Base-by-base conservation (phyloP, 177 flowering plant species). In the Tripterygium wilfordii region DNA sequence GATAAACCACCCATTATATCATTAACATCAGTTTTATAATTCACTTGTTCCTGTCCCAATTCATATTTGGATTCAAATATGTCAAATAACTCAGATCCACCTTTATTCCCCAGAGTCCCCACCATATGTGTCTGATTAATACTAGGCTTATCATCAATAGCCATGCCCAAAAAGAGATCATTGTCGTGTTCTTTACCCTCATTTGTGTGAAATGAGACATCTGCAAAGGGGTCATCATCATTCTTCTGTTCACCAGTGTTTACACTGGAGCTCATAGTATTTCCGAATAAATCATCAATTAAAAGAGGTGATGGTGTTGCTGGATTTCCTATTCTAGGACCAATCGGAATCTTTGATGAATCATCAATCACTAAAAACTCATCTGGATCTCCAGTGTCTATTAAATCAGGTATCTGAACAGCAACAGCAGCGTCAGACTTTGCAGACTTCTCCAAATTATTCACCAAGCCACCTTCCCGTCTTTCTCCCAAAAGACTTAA, bases 211-310 rank as follows among this genome's bases (percentile, higher is more conserved):
- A 94, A 94, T 30, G 96, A 89, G 31, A 92, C 96, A 78, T 74
- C 97, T 28, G 96, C 83, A 67, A 92, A 92, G 12, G 96, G 99
- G 41, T 92, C 96, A 48, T 79, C 96, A 56, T 73, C 80, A 48
- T 59, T 62, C 53, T 71, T 77, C 17, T 53, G 64, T 44, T 63
- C 74, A 36, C 45, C 54, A 27, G 49, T 53, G 56, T 57, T 64
- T 12, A 41, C 52, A 49, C 45, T 65, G 53, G 51, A 41, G 21
- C 58, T 53, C 35, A 49, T 15, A 56, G 66, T 51, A 54, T 78
- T 89, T 31, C 95, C 92, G 59, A 91, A 77, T 28, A 85, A 64
- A 71, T 89, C 89, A 69, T 78, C 82, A 50, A 79, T 56, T 14
- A 72, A 49, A 30, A 78, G 78, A 21, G 69, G n/a, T 17, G 75